Evolutionary conservation across 2,329 filamentous ascomycete genomes (phyloP), one percentile per base, ranked within the genome.

Genomic region (Fusarium nodosum): DNA sequence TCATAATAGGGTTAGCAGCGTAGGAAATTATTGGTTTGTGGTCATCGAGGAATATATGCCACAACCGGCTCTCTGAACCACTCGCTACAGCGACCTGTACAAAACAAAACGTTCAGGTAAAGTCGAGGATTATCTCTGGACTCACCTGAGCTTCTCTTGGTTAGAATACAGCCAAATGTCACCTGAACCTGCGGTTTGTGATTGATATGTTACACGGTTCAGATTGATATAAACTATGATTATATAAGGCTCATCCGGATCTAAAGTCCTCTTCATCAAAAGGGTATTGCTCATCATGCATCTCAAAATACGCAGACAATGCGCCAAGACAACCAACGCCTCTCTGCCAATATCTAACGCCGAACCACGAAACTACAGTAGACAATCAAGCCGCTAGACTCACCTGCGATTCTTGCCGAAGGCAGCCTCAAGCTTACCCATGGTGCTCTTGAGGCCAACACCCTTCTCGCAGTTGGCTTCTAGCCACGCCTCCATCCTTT

Each of bases 401-500:
- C 68, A 79, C 66, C 66, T 79, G 47, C 79, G 76, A 33, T 64
- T 73, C 75, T 78, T 82, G 2, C 82, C 79, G 76, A 81, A 81
- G 4, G 76, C 81, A 80, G 75, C 81, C 80, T 91, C 89, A 16
- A 91, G 80, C 76, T 89, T 91, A 63, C 85, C 85, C 71, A 97
- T 84, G 36, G 90, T 81, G 26, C 84, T 88, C 79, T 93, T 91
- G 75, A 97, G 83, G 48, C 93, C 80, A 75, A 92, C 81, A 0
- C 94, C 94, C 75, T 90, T 91, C 82, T 97, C 94, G 69, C 91
- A 92, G 78, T 97, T 96, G 12, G 78, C 85, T 80, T 91, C 90
- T 57, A 98, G 81, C 91, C 93, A 97, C 3, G 59, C 76, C 82
- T 97, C 94, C 94, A 98, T 97, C 75, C 84, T 85, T 81, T 92